Evolutionary conservation across 2,329 filamentous ascomycete species (phyloP).

Genomic region (Xylariales sp.): DNA sequence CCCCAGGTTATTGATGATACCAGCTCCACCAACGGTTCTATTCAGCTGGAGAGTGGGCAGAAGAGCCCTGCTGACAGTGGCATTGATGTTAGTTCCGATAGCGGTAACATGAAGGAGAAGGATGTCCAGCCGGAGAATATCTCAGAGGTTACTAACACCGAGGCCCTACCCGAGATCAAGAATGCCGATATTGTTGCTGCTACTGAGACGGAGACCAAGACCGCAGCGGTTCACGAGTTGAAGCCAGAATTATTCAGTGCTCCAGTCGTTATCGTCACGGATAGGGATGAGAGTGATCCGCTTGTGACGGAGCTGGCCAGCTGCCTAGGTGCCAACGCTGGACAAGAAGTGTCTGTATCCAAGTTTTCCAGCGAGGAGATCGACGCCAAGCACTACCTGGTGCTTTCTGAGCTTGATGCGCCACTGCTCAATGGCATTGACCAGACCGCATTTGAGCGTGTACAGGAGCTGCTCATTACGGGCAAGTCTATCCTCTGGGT

Average conservation of each 20-base stretch:
- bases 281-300: neutral
- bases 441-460: constrained; percentile 10
- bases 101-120: neutral
- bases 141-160: neutral
- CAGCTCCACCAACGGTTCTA: neutral
- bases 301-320: neutral
- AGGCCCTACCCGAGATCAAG: neutral
- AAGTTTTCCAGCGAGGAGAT: constrained; percentile 5
- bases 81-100: neutral
- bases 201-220: constrained; percentile 9
- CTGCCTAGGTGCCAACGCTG: neutral
- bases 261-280: neutral
- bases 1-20: neutral
- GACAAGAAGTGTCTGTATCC: neutral
- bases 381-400: constrained; percentile 12
- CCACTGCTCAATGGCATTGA: constrained; percentile 11
- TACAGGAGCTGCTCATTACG: constrained; percentile 12
- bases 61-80: neutral
- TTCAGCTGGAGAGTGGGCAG: neutral
- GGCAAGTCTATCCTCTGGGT: constrained; percentile 16
- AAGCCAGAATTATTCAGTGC: neutral
- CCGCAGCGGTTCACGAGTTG: neutral
- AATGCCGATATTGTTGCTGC: neutral
- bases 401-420: constrained; percentile 15
- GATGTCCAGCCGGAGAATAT: constrained; percentile 9